Evolutionary conservation across 2,329 filamentous ascomycete genomes (phyloP), one percentile per base, ranked within the genome.

Genomic region (Coniochaeta sp.): DNA sequence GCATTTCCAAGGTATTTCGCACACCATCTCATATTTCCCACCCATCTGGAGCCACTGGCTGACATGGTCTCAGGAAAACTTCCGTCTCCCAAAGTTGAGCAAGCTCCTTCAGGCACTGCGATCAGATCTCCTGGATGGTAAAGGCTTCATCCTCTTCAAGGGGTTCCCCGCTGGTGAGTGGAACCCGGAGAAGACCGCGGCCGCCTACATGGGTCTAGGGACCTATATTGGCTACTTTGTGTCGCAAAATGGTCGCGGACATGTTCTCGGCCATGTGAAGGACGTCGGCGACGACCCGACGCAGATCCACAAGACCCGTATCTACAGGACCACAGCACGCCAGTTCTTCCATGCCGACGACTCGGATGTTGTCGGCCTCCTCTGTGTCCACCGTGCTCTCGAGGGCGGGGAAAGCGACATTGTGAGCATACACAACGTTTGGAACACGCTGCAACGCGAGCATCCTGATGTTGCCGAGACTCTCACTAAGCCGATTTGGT

Each of bases 111-210:
- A 59, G 6, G 60, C 60, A 1, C 68, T 80, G 2, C 74, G 77
- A 28, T 65, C 73, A 16, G 76, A 79, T 64, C 73, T 81, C 22
- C 74, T 96, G 60, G 84, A 96, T 70, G 91, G 90, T 64, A 95
- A 95, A 69, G 92, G 92, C 17, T 96, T 96, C 76, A 89, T 95
- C 64, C 82, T 96, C 16, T 95, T 96, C 79, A 96, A 95, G 72
- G 86, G 89, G 58, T 88, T 96, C 71, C 91, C 91, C 1, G 89
- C 92, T 1, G 69, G 82, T 50, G 71, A 82, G 74, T 96, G 92
- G 92, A 86, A 88, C 0, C 83, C 85, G 58, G 82, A 86, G 71
- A 96, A 96, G 76, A 90, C 86, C 12, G 91, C 91, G 8, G 86
- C 91, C 12, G 91, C 89, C n/a, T 96, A 96, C 76, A 93, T 96